phyloP scores from a whole-genome alignment of 257 asterid species.

The Gentiana macrophylla region DNA sequence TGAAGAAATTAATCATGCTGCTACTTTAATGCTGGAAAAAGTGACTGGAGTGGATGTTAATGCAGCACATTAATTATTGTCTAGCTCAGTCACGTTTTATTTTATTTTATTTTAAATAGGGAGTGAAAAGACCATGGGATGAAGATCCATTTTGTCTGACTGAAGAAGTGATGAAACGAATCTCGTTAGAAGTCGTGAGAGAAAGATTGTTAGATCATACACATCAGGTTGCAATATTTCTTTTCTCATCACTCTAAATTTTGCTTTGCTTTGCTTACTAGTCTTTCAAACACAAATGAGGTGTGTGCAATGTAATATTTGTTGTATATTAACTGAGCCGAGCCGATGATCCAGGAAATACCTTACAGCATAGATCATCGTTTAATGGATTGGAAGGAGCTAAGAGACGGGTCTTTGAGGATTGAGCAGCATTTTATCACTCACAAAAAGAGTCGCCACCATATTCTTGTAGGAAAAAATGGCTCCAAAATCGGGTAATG shows the following conservation, averaged over 20 bases:
- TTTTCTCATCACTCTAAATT: not conserved
- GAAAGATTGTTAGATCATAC: slow-evolving; percentile 74
- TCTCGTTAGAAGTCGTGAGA: slow-evolving; percentile 81
- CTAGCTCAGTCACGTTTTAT: too few species aligned
- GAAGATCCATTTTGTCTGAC: slow-evolving; percentile 85
- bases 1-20: too few species aligned
- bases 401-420: slow-evolving; percentile 78
- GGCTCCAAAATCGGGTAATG: slow-evolving; percentile 81
- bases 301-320: not conserved
- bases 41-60: too few species aligned
- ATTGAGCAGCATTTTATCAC: slow-evolving; percentile 96
- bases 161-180: slow-evolving; percentile 88
- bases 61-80: too few species aligned
- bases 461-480: slow-evolving; percentile 77
- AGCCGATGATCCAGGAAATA: slow-evolving; percentile 45
- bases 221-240: slow-evolving; percentile 60
- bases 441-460: slow-evolving; percentile 83
- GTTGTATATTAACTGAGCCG: not conserved
- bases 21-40: too few species aligned
- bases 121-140: slow-evolving; percentile 83
- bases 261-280: not conserved
- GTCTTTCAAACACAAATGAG: not conserved
- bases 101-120: slow-evolving; percentile 25
- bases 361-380: slow-evolving; percentile 89
- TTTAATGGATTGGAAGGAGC: slow-evolving; percentile 87